phyloP scores from a whole-genome alignment of 371 early-diverging fungal species.

The Blakeslea trispora region DNA sequence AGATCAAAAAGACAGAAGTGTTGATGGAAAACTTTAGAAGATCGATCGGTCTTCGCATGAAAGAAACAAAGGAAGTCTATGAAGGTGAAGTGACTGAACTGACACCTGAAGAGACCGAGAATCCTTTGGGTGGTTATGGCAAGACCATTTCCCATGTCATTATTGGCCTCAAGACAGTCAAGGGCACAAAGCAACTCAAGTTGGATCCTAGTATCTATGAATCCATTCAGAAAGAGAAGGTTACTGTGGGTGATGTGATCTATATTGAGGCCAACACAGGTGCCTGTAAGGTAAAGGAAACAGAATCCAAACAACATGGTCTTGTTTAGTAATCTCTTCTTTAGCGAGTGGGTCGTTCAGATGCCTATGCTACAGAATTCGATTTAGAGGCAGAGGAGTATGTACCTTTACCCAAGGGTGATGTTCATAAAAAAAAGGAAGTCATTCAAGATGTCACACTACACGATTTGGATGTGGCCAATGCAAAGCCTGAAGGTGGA shows the following conservation, averaged over 20 bases:
- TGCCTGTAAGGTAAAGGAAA: constrained; percentile 78
- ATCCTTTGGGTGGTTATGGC: constrained; percentile 90
- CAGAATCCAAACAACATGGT: constrained; percentile 1
- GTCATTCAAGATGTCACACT: constrained; percentile 97
- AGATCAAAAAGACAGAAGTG: constrained; percentile 98
- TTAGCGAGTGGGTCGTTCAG: constrained; percentile 94
- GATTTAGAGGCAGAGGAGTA: constrained; percentile 97
- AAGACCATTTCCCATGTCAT: constrained; percentile 96
- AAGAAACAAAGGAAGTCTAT: constrained; percentile 98
- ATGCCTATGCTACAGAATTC: constrained; percentile 94
- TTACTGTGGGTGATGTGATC: constrained; percentile 96
- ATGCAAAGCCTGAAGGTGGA: constrained; percentile 94
- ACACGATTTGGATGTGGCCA: constrained; percentile 99
- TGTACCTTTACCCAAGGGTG: constrained; percentile 98
- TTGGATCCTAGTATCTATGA: constrained; percentile 98
- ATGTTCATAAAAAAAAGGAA: constrained; percentile 98
- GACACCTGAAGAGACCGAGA: constrained; percentile 94
- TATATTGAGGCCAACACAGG: constrained; percentile 98
- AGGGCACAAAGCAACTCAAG: constrained; percentile 97
- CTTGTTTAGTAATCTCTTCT: too few relatives aligned
- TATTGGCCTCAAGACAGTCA: constrained; percentile 97
- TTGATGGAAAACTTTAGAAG: constrained; percentile 98
- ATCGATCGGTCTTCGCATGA: constrained; percentile 96
- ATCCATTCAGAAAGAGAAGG: constrained; percentile 95
- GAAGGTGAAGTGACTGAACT: constrained; percentile 99